Base-by-base conservation (phyloP, 768 basidiomycete species). In the Trametes sanguinea region DNA sequence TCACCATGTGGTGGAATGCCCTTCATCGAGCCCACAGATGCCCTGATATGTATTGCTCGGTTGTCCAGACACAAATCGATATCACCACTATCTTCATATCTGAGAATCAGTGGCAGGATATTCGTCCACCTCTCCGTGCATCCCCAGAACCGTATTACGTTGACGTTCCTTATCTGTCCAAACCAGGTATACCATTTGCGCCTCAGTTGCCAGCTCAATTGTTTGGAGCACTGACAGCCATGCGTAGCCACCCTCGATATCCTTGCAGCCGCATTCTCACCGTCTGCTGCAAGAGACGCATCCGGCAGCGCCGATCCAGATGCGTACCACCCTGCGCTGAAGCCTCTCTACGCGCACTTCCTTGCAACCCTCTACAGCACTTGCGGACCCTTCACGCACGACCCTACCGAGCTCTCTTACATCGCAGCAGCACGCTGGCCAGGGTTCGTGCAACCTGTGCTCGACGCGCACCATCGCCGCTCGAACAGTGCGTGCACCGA, bases 401-500 rank as follows among this genome's bases (percentile, higher is more conserved):
- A 92, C 67, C 83, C 85, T 0, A 71, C 83, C 51, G 92, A 94
- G 68, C 77, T 94, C 1, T 80, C 82, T 45, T 94, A 93, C 68
- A 81, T 94, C 32, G 84, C 88, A 2, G 85, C 88, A 0, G 88
- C 92, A 6, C 81, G 86, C 22, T 94, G 92, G 91, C 89, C 91
- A 0, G 88, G 85, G 2, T 93, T 92, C 66, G 81, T 88, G 1
- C 81, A 85, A 56, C 90, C 91, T 0, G 69, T 93, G 13, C 70
- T 90, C 6, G 83, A 83, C 54, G 82, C 65, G 11, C 63, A 69
- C 50, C 50, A 42, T 6, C 57, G 54, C 11, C 64, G 35, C 8
- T n/a, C 51, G 27, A 43, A 45, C 7, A 22, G n/a, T 13, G 1
- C 42, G 9, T 35, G 53, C 10, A n/a, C 35, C 2, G 37, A 82